Conservation (phyloP, 371 early-diverging fungal genomes). For the Mucor plumbeus region DNA sequence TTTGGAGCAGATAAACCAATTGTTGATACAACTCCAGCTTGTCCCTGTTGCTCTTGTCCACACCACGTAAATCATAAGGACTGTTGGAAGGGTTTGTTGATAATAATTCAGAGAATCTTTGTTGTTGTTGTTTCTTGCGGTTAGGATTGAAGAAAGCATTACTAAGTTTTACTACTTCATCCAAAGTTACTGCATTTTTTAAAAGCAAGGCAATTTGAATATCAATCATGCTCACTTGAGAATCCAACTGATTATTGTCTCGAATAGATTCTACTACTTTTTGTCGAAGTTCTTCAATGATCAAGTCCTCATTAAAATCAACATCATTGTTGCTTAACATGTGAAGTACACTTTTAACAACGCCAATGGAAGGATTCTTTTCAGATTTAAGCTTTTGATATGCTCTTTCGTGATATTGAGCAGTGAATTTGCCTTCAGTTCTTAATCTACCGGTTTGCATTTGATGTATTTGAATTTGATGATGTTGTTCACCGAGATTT, state of each 20-base stretch:
- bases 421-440: conserved; percentile 12
- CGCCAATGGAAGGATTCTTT: conserved; percentile 80
- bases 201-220: conserved; percentile 96
- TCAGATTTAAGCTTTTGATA: conserved; percentile 48
- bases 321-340: conserved; percentile 90
- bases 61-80: conserved; percentile 63
- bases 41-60: conserved; percentile 87
- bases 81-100: conserved; percentile 27
- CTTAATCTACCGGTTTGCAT: conserved; percentile 2
- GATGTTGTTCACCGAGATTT: conserved; percentile 4
- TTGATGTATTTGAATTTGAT: conserved; percentile 10
- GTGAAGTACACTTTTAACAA: conserved; percentile 88
- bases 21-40: conserved; percentile 88
- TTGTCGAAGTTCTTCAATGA: conserved; percentile 88
- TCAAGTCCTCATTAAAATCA: conserved; percentile 91
- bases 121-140: conserved; percentile 57
- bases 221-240: conserved; percentile 89
- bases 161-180: conserved; percentile 83
- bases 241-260: conserved; percentile 88
- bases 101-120: conserved; percentile 49
- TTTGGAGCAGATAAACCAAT: conserved; percentile 95
- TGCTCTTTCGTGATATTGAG: conserved; percentile 22
- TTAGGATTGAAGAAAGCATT: conserved; percentile 49
- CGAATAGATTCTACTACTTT: conserved; percentile 87
- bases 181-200: conserved; percentile 94